A percentile compares a stretch with the other conserved stretches of the same genome.
phyloP scores from a whole-genome alignment of 768 basidiomycete genomes.

The Tylopilus vinaceipallidus region DNA sequence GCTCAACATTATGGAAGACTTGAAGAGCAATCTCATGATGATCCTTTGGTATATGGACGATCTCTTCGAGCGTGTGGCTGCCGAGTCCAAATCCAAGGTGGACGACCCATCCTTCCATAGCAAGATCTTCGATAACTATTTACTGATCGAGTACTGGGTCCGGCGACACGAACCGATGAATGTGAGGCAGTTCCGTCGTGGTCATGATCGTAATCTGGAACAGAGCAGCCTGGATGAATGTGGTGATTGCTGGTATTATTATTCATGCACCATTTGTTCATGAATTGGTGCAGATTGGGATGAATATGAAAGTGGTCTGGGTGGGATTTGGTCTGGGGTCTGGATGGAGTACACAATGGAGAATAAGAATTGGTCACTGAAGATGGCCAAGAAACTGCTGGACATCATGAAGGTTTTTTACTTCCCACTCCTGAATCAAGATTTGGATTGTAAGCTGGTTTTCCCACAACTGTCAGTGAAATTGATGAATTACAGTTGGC shows the following conservation, averaged over 20 bases:
- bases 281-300: background rate
- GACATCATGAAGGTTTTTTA: background rate
- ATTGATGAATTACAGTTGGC: no score
- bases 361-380: no score
- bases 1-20: background rate
- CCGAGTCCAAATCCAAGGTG: background rate
- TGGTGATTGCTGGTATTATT: background rate
- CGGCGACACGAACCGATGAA: background rate
- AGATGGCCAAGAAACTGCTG: no score
- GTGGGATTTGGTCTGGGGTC: background rate
- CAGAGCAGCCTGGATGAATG: background rate
- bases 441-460: no score
- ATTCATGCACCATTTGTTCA: no score
- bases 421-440: no score
- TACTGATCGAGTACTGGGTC: background rate
- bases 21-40: background rate
- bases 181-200: background rate
- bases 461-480: no score
- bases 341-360: no score
- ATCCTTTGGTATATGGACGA: background rate
- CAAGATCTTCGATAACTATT: background rate
- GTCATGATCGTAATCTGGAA: background rate
- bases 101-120: background rate
- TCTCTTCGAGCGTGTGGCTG: background rate
- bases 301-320: background rate